Percentiles rank a stretch among this genome's conserved stretches.
Conservation (phyloP, 2,329 filamentous ascomycete genomes). For the Colletotrichum truncatum region DNA sequence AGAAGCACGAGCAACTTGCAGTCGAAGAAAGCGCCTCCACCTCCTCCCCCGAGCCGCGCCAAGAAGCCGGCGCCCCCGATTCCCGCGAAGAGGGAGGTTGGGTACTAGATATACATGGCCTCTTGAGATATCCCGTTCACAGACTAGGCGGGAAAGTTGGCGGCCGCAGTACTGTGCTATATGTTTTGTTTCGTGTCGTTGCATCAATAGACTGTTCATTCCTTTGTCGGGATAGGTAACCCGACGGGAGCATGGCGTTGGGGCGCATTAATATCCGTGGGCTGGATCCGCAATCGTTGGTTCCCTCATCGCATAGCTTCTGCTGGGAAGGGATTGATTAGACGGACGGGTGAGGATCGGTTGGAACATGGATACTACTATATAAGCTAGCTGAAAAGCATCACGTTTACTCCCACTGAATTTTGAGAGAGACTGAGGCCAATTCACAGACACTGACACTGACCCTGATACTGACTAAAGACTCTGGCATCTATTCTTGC, state of each 20-base stretch:
- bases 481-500: no score
- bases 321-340: not conserved
- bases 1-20: slow-evolving; percentile 47
- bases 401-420: not conserved
- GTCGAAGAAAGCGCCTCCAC: slow-evolving; percentile 52
- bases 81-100: slow-evolving; percentile 40
- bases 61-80: slow-evolving; percentile 65
- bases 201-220: slow-evolving; percentile 30
- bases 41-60: slow-evolving; percentile 54
- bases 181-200: not conserved
- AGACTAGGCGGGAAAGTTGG: not conserved
- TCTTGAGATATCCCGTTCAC: not conserved
- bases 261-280: slow-evolving; percentile 30
- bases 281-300: slow-evolving; percentile 23
- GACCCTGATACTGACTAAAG: no score
- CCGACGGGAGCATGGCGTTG: slow-evolving; percentile 27
- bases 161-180: not conserved
- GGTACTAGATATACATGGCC: slow-evolving; percentile 34
- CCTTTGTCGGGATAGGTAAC: slow-evolving; percentile 1
- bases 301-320: slow-evolving; percentile 15
- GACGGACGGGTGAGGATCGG: slow-evolving; percentile 6
- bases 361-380: slow-evolving; percentile 9
- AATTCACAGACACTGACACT: no score
- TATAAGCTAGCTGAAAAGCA: slow-evolving; percentile 1
- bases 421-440: no score